Evolutionary conservation across 2,329 filamentous ascomycete genomes (phyloP).

Genomic region (Colletotrichum sp.): DNA sequence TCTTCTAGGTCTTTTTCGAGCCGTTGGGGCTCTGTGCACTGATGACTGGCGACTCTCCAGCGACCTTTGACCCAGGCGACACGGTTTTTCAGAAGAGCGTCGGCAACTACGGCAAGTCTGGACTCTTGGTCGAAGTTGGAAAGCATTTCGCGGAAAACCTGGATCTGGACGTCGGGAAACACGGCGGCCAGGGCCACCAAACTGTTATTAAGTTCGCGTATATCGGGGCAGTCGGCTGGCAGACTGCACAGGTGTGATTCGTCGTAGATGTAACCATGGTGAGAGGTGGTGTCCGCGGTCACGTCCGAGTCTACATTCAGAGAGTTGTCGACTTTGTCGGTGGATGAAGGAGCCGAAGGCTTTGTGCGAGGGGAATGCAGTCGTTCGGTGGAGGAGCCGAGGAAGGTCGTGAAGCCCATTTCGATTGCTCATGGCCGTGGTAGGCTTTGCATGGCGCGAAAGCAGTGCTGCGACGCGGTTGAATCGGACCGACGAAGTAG

Average conservation of each 20-base stretch:
- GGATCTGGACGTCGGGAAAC: conserved; percentile 81
- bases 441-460: not conserved
- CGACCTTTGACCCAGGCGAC: conserved; percentile 74
- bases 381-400: conserved; percentile 20
- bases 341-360: not conserved
- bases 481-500: not conserved
- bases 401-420: conserved; percentile 22
- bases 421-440: conserved; percentile 16
- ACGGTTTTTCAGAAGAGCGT: conserved; percentile 75
- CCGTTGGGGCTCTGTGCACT: conserved; percentile 34
- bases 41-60: conserved; percentile 52
- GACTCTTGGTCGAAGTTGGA: conserved; percentile 77
- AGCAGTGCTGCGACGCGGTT: not conserved
- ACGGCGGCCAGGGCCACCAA: conserved; percentile 72
- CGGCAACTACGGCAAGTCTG: conserved; percentile 76
- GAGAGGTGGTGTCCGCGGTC: conserved; percentile 31
- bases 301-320: conserved; percentile 13
- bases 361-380: not conserved
- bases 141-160: conserved; percentile 85
- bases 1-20: conserved; percentile 30
- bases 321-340: not conserved
- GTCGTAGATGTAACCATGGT: conserved; percentile 57
- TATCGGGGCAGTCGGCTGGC: conserved; percentile 60
- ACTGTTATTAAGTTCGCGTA: conserved; percentile 72
- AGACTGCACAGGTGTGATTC: conserved; percentile 56